Evolutionary conservation across 2,329 filamentous ascomycete species (phyloP).

Genomic region (Fusarium pseudonygamai): DNA sequence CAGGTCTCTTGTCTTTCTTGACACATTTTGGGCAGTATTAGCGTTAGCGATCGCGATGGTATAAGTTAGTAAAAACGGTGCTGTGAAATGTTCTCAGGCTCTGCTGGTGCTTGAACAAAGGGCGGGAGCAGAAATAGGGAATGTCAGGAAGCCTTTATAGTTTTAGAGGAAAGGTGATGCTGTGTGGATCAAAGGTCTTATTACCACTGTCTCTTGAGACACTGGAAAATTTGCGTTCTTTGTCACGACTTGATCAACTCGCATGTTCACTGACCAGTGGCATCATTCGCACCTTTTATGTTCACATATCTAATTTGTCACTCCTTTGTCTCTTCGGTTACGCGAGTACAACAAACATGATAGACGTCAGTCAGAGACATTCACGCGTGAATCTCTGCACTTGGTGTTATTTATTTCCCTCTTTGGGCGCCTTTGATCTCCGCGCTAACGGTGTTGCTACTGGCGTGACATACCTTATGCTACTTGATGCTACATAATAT

Average conservation of each 20-base stretch:
- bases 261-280: neutral
- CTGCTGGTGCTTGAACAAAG: too few species aligned
- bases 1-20: neutral
- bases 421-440: neutral
- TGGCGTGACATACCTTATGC: neutral
- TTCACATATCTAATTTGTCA: neutral
- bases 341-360: too few species aligned
- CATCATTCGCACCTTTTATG: neutral
- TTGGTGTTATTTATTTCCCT: too few species aligned
- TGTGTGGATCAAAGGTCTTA: neutral
- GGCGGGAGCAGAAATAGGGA: too few species aligned
- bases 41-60: too few species aligned
- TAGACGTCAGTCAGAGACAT: too few species aligned
- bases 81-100: too few species aligned
- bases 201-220: neutral
- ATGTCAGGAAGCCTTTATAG: neutral
- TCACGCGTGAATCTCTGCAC: too few species aligned
- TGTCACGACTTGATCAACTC: neutral
- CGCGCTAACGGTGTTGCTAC: rapidly evolving
- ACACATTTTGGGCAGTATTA: neutral
- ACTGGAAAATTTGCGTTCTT: neutral
- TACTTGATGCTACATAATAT: rapidly evolving
- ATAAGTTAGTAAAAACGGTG: too few species aligned
- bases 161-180: neutral
- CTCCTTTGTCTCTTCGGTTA: neutral